phyloP scores from a whole-genome alignment of 2,329 filamentous ascomycete genomes.

The Trichoderma gracile region DNA sequence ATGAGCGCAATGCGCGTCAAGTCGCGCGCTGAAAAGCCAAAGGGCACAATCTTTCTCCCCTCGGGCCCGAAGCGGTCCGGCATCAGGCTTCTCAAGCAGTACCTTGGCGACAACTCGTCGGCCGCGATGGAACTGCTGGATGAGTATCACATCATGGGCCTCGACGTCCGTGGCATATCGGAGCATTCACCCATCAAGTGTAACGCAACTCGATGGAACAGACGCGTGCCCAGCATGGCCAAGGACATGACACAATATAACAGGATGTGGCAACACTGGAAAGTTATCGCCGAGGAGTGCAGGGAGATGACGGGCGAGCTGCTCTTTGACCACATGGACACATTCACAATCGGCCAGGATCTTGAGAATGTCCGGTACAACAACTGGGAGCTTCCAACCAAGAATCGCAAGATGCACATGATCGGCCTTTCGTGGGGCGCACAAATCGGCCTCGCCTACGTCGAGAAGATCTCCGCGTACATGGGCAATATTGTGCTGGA shows the following conservation, averaged over 20 bases:
- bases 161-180: neutral
- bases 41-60: neutral
- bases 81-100: neutral
- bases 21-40: neutral
- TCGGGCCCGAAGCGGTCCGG: neutral
- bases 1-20: neutral
- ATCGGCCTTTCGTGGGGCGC: neutral
- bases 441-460: neutral
- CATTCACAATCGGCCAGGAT: neutral
- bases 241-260: constrained; percentile 22
- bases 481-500: constrained; percentile 46
- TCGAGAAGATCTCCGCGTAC: constrained; percentile 32
- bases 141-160: neutral
- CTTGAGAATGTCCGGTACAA: neutral
- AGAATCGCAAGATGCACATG: neutral
- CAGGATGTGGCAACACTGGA: neutral
- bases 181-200: neutral
- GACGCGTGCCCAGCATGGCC: neutral
- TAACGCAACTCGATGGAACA: constrained; percentile 5
- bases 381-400: neutral
- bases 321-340: neutral
- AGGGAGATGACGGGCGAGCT: neutral
- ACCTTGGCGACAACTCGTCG: neutral
- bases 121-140: neutral
- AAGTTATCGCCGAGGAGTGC: neutral